Percentiles rank a stretch among this genome's conserved stretches.
Conservation (phyloP, 345 rosid genomes). For the Excoecaria agallocha region DNA sequence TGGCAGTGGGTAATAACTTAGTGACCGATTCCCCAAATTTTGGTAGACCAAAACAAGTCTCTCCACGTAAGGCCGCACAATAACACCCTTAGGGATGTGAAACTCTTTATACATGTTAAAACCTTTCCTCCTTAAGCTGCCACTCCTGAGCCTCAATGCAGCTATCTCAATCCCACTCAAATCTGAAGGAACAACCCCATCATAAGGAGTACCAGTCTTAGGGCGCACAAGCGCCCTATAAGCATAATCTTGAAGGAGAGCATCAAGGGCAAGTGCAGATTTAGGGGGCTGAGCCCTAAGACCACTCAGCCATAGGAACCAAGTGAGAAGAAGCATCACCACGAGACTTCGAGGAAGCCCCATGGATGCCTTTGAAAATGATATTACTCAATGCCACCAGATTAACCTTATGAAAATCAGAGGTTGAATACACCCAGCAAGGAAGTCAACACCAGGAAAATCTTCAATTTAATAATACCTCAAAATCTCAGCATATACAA, state of each 20-base stretch:
- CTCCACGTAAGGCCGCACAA: slow-evolving; percentile 58
- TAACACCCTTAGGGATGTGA: slow-evolving; percentile 50
- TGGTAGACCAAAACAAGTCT: slow-evolving; percentile 86
- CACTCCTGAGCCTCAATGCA: slow-evolving; percentile 80
- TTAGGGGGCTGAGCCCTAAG: slow-evolving; percentile 36
- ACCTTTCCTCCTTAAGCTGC: slow-evolving; percentile 70
- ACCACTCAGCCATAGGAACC: slow-evolving; percentile 26
- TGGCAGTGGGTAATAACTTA: slow-evolving; percentile 52
- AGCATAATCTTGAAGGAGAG: slow-evolving; percentile 87
- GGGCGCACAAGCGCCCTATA: slow-evolving; percentile 65
- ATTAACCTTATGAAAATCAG: slow-evolving; percentile 15
- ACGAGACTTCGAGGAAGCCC: slow-evolving; percentile 57
- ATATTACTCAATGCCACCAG: slow-evolving; percentile 31
- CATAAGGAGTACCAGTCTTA: slow-evolving; percentile 62
- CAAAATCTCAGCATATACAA: neutral
- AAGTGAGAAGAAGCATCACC: slow-evolving; percentile 36
- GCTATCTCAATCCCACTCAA: slow-evolving; percentile 67
- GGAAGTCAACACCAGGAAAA: slow-evolving; percentile 4
- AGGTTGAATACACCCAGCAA: slow-evolving; percentile 9
- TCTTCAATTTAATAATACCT: slow-evolving; percentile 1
- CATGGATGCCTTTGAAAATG: slow-evolving; percentile 46
- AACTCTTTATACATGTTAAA: slow-evolving; percentile 55
- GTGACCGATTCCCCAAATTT: slow-evolving; percentile 78
- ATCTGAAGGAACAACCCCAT: slow-evolving; percentile 57
- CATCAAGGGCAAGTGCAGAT: slow-evolving; percentile 55